Base-by-base conservation (phyloP, 106 monocot species). In the Allium fistulosum region DNA sequence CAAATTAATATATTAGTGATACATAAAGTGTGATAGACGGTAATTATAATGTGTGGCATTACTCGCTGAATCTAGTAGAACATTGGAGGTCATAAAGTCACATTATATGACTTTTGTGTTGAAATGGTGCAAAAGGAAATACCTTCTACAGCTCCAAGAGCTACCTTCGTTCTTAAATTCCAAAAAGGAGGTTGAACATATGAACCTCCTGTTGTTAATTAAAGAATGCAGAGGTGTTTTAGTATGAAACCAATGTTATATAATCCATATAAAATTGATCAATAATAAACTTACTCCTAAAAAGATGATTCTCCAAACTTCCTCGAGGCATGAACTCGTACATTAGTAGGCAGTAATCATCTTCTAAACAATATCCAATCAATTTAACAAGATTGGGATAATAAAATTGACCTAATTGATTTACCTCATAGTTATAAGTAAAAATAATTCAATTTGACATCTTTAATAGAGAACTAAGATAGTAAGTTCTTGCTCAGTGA, bases 241-340 rank as follows among this genome's bases (percentile, higher is more conserved):
- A n/a, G n/a, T n/a, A n/a, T n/a, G n/a, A n/a, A n/a, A n/a, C n/a
- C n/a, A 46, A 14, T 26, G 14, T 46, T 37, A 15, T 18, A 18
- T 51, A 22, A 50, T 15, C 12, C 17, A 9, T 3, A 26, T 37
- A 68, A 12, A 13, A 56, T 68, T 22, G 12, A 27, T 37, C 11
- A 17, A 28, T 60, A 0, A 74, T 46, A n/a, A 57, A 81, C 86
- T 75, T 81, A 96, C 96, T 92, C 67, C 88, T 88, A 62, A 96
- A 96, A 13, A 96, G 88, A 87, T 96, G 96, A 65, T 92, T 96
- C 70, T 96, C 96, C 68, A 96, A 78, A 78, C 84, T 92, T 56
- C 95, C 95, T 55, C 91, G 78, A 50, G 88, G 83, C 92, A 96
- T 88, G 70, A 88, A 95, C 69, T 95, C 96, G 51, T 97, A 97